phyloP scores from a whole-genome alignment of 352 stramenopile genomes.

The Peronospora belbahrii region DNA sequence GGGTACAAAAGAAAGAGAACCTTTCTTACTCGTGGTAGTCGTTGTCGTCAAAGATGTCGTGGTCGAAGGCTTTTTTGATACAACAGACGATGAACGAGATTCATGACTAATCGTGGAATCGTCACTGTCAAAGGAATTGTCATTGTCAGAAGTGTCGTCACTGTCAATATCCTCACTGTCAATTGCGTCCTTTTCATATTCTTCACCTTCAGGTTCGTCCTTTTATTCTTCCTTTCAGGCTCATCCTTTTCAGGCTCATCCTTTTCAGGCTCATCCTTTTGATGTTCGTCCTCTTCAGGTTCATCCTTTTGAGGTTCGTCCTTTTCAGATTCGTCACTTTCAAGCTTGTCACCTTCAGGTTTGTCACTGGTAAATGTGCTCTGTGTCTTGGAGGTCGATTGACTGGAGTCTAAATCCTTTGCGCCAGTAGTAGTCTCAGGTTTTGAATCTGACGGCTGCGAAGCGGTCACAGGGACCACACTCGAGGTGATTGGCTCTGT shows the following conservation, averaged over 20 bases:
- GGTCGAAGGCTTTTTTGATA: slow-evolving; percentile 6
- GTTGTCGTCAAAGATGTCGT: slow-evolving; percentile 24
- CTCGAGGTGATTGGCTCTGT: slow-evolving; percentile 5
- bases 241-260: too few relatives aligned
- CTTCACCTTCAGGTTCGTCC: too few relatives aligned
- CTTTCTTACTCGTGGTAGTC: slow-evolving; percentile 2
- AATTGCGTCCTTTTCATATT: too few relatives aligned
- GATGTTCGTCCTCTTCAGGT: too few relatives aligned
- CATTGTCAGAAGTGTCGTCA: background rate
- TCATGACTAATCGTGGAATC: slow-evolving; percentile 13
- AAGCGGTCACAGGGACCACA: slow-evolving; percentile 15
- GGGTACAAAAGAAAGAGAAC: slow-evolving; percentile 1
- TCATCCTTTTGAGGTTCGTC: slow-evolving; percentile 14
- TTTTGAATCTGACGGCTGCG: slow-evolving; percentile 17
- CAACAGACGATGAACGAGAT: slow-evolving; percentile 10
- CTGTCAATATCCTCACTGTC: background rate
- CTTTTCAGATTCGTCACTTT: too few relatives aligned
- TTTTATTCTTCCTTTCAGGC: too few relatives aligned
- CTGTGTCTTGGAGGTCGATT: slow-evolving; percentile 18
- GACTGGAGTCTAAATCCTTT: slow-evolving; percentile 11
- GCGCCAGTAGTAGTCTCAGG: slow-evolving; percentile 5
- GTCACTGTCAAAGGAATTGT: background rate
- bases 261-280: slow-evolving; percentile 12
- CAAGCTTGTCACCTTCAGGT: slow-evolving; percentile 3
- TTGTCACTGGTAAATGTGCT: slow-evolving; percentile 14